A percentile compares a stretch with the other conserved stretches of the same genome.
Evolutionary conservation across 2,329 filamentous ascomycete genomes (phyloP).

Genomic region (Monosporascus sp.): DNA sequence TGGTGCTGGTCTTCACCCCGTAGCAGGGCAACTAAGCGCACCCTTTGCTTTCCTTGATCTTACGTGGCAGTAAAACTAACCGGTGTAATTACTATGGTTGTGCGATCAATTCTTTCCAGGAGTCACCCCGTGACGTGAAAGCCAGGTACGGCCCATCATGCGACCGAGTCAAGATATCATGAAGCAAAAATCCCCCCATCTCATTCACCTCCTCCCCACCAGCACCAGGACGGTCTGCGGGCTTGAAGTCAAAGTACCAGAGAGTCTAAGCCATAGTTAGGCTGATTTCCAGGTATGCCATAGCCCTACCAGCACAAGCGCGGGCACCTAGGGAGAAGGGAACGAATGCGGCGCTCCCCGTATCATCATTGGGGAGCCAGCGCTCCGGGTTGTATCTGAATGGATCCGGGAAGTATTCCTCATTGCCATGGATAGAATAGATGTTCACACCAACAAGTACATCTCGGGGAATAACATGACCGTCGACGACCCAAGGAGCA

Average conservation of each 20-base stretch:
- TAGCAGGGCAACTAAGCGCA: too few relatives aligned
- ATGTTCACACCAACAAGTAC: slow-evolving; percentile 1
- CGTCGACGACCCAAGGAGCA: not conserved
- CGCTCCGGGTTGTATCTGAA: slow-evolving; percentile 3
- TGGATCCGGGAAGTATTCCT: slow-evolving; percentile 4
- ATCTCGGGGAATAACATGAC: slow-evolving; percentile 2
- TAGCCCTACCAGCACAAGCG: slow-evolving; percentile 41
- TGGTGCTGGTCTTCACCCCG: too few relatives aligned
- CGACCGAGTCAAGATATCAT: not conserved
- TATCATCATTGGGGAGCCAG: slow-evolving; percentile 1
- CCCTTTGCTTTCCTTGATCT: too few relatives aligned
- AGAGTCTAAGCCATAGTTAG: slow-evolving; percentile 34
- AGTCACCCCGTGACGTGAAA: not conserved
- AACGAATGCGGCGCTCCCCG: slow-evolving; percentile 29
- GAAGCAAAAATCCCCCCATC: not conserved
- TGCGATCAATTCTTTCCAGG: too few relatives aligned
- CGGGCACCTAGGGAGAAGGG: slow-evolving; percentile 17
- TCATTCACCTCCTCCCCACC: not conserved
- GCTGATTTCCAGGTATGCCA: slow-evolving; percentile 38
- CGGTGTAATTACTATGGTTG: too few relatives aligned
- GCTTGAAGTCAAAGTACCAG: slow-evolving; percentile 29
- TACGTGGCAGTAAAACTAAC: too few relatives aligned
- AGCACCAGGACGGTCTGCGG: not conserved
- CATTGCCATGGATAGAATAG: slow-evolving; percentile 3
- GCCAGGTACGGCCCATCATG: not conserved